phyloP scores from a whole-genome alignment of 345 rosid species.

The Rhodamnia rubescens region DNA sequence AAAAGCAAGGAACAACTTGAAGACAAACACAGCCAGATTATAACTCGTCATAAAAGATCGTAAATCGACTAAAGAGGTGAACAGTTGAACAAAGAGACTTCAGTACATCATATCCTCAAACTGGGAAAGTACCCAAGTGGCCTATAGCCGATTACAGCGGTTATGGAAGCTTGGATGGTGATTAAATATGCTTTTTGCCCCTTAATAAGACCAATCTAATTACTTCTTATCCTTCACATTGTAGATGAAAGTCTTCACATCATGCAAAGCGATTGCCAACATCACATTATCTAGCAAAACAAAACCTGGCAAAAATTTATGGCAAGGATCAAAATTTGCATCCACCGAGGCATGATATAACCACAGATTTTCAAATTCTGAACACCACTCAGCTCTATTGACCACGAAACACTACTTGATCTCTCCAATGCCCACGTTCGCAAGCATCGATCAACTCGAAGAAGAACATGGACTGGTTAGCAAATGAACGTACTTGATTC shows the following conservation, averaged over 20 bases:
- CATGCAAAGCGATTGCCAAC: neutral
- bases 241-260: neutral
- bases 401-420: neutral
- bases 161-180: neutral
- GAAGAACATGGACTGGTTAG: neutral
- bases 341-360: neutral
- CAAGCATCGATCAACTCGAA: neutral
- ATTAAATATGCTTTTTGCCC: neutral
- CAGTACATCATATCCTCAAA: too few species aligned
- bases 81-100: too few species aligned
- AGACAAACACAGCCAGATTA: neutral
- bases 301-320: neutral
- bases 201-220: neutral
- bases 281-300: neutral
- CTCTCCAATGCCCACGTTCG: neutral
- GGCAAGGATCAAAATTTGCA: neutral
- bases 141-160: neutral
- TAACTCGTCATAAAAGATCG: neutral
- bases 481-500: neutral
- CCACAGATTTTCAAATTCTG: neutral
- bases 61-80: too few species aligned
- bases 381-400: neutral
- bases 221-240: neutral
- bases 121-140: too few species aligned
- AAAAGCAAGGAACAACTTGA: neutral